Evolutionary conservation across 163 green algal genomes (phyloP), one percentile per base, ranked within the genome.

Genomic region (Prototheca stagnorum): DNA sequence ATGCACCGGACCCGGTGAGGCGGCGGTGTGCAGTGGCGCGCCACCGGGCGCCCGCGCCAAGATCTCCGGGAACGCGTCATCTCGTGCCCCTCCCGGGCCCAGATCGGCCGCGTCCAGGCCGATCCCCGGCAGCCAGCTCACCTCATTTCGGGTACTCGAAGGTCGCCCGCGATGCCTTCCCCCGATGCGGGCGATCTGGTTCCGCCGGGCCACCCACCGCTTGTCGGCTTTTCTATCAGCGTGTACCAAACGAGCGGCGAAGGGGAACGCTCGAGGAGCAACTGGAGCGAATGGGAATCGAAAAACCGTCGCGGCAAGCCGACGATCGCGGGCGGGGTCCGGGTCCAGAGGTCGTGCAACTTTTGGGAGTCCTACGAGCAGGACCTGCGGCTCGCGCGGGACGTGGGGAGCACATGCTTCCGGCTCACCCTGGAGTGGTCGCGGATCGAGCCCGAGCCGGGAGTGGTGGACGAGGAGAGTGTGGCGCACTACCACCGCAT

Each of bases 401-500:
- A 48, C 21, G 53, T 86, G 23, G 75, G 76, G n/a, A 63, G 57
- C 33, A 93, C 79, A 49, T 67, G 65, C 12, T 89, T 92, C 52
- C 69, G 82, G 5, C 65, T 93, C 16, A 86, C 73, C 2, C 72
- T 92, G 25, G 81, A 93, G 60, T 93, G 82, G 82, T 54, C 60
- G 24, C 61, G 79, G 27, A 72, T 92, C 3, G 66, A 89, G 64
- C 82, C 82, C 0, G 40, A 62, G 16, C 50, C 27, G 11, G 75
- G 76, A 4, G 21, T 65, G 20, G 55, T 77, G 16, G 74, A 91
- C 46, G 20, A 58, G 35, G 58, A 49, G 16, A 78, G 76, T 1
- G 58, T 90, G 7, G 31, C 61, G 28, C 73, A 67, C 39, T 87
- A 72, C 26, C 45, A 71, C 39, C 44, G 60, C 2, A 79, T 81